A percentile compares a stretch with the other conserved stretches of the same genome.
phyloP scores from a whole-genome alignment of 1,284 basidiomycete species.

The Leucoagaricus sp. region DNA sequence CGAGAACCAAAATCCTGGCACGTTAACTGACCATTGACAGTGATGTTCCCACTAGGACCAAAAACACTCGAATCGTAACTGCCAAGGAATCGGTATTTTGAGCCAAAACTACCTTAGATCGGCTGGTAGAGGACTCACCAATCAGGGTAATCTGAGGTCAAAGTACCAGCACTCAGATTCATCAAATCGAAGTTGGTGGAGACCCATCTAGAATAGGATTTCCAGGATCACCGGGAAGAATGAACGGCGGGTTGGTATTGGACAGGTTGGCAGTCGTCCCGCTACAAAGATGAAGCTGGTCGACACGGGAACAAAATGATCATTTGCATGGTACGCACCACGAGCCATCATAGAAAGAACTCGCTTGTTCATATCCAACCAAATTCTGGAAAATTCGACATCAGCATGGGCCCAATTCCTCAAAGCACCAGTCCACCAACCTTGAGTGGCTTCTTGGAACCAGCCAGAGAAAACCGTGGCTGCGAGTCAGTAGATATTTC shows the following conservation, averaged over 20 bases:
- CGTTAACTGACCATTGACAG: constrained; percentile 65
- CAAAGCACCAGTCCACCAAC: constrained; percentile 62
- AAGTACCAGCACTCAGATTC: constrained; percentile 9
- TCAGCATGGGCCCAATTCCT: constrained; percentile 61
- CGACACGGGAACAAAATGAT: background rate
- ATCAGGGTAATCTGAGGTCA: constrained; percentile 52
- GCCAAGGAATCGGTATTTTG: background rate
- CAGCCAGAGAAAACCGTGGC: constrained; percentile 65
- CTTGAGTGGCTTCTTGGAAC: constrained; percentile 59
- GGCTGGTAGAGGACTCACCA: constrained; percentile 42
- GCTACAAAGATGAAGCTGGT: constrained; percentile 28
- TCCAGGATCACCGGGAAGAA: constrained; percentile 55
- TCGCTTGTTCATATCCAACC: constrained; percentile 78
- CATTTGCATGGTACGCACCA: constrained; percentile 44
- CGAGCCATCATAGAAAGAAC: constrained; percentile 64
- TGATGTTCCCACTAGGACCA: constrained; percentile 75
- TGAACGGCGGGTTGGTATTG: constrained; percentile 46
- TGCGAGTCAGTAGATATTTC: background rate
- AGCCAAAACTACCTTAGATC: constrained; percentile 12
- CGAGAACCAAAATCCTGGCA: constrained; percentile 33
- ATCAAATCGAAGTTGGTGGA: constrained; percentile 1
- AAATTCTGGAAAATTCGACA: constrained; percentile 67
- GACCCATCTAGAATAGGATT: constrained; percentile 40
- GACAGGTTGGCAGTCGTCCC: constrained; percentile 55
- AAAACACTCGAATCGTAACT: constrained; percentile 66